Conservation (phyloP, 371 early-diverging fungal species). For the Synchytrium microbalum region DNA sequence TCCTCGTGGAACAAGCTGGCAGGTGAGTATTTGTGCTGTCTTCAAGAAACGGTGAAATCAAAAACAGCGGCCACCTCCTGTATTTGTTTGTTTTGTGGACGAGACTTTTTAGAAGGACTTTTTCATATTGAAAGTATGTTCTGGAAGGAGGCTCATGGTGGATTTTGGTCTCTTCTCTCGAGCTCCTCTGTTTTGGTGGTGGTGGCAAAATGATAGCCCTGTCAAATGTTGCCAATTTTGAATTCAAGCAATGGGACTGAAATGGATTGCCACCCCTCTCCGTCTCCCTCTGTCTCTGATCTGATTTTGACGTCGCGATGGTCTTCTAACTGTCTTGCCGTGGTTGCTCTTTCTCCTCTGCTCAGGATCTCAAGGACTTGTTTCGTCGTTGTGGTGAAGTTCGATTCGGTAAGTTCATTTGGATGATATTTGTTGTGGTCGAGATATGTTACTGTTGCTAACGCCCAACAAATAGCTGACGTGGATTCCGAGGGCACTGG, state of each 20-base stretch:
- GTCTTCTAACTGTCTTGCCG: not conserved
- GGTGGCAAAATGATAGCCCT: not conserved
- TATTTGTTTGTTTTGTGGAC: not conserved
- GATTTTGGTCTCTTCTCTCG: not conserved
- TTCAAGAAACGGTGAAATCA: too few relatives aligned
- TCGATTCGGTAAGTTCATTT: slow-evolving; percentile 42
- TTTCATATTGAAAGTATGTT: too few relatives aligned
- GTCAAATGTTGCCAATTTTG: too few relatives aligned
- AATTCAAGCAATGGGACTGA: not conserved
- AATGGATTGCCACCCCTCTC: not conserved
- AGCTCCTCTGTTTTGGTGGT: not conserved
- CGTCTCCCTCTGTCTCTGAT: not conserved
- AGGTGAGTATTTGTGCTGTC: too few relatives aligned
- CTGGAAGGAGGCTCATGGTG: not conserved
- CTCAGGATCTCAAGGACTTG: slow-evolving; percentile 93
- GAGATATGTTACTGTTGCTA: too few relatives aligned
- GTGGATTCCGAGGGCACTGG: not conserved
- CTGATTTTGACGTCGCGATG: too few relatives aligned
- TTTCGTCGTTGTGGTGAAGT: slow-evolving; percentile 94
- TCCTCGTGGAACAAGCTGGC: slow-evolving; percentile 67
- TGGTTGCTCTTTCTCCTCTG: slow-evolving; percentile 3
- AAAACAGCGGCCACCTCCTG: not conserved
- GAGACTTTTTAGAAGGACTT: too few relatives aligned
- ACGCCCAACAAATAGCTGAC: slow-evolving; percentile 2
- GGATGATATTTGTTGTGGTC: slow-evolving; percentile 4